Base-by-base conservation (phyloP, 2,329 filamentous ascomycete genomes). In the Raffaelea arxii region DNA sequence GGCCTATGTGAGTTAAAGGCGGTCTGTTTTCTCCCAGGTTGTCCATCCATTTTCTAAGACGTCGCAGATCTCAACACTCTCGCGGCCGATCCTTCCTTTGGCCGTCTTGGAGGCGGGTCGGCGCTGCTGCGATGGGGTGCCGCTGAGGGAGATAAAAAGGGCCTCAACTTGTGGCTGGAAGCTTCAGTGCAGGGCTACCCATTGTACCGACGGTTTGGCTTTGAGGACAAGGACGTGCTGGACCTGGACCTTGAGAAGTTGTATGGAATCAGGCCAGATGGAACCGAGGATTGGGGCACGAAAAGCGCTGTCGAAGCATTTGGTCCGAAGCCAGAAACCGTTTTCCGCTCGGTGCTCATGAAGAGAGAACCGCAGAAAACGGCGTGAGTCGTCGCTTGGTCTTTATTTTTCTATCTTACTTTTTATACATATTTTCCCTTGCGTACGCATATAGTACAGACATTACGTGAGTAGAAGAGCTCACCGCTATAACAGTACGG, bases 121-220 rank as follows among this genome's bases (percentile, higher is more conserved):
- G 58, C 57, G 1, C 48, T 63, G 10, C 16, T 62, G 18, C 41
- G 47, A 25, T 56, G 51, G 50, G 59, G 58, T 9, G 38, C 44
- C 41, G 51, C 56, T 25, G 41, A 59, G 12, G 59, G 58, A 7
- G 59, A 63, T 44, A 47, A 44, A 36, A 51, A 57, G 14, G 53
- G 55, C 3, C 43, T 57, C 11, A 46, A 54, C 21, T 43, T 46
- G 18, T 56, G 53, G 39, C 51, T 63, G 18, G 58, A 62, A 46
- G 49, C 58, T 2, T 60, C 59, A 5, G 56, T 59, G 2, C 21
- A 11, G 1, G 59, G 59, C 11, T 61, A 61, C 22, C 18, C 37
- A 14, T 48, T 62, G 4, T 63, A 63, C 45, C 50, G 38, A 36
- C 55, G 52, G 25, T 51, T 56, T 6, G 59, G 58, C 2, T 63